Base-by-base conservation (phyloP, 345 rosid genomes). In the Aquilaria yunnanensis region DNA sequence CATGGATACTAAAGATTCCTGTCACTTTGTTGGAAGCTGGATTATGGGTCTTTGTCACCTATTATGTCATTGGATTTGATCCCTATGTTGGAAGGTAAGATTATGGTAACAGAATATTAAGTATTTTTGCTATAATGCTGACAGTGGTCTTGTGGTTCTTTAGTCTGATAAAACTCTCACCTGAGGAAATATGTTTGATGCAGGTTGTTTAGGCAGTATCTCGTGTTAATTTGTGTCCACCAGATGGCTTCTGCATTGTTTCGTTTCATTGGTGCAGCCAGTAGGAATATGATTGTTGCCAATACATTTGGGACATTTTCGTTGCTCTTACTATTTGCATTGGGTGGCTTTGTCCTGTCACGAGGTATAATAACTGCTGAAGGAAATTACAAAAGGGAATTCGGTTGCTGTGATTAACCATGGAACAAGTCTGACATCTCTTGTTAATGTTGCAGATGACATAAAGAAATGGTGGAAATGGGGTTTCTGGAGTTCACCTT, bases 381-480 rank as follows among this genome's bases (percentile, higher is more conserved):
- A 37, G 43, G 8, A 53, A 37, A 37, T 5, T 5, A 62, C 67
- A 72, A 74, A 30, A 54, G 43, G 51, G 13, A 33, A 2, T 5
- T 31, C 37, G 8, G 32, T 9, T 41, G 50, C 14, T 45, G 7
- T 37, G 43, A 37, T 32, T 47, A 34, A 9, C 9, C n/a, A 1
- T 23, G 10, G 32, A 33, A 6, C 30, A 60, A 52, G 23, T 34
- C 33, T 14, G 16, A 31, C 9, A 31, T 31, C 23, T 12, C 46
- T 60, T 12, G n/a, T 14, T 61, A 29, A 33, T 37, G 34, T 56
- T 49, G 66, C 79, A 91, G 97, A 88, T 32, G 66, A 83, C 48
- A 64, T 91, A 1, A 88, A 86, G 68, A 85, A 81, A 67, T 92
- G 96, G 98, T 88, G 96, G 98, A 78, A 80, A 12, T 88, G 96